A percentile compares a stretch with the other conserved stretches of the same genome.
Conservation (phyloP, 2,329 filamentous ascomycete species). For the Tolypocladium tundrense region DNA sequence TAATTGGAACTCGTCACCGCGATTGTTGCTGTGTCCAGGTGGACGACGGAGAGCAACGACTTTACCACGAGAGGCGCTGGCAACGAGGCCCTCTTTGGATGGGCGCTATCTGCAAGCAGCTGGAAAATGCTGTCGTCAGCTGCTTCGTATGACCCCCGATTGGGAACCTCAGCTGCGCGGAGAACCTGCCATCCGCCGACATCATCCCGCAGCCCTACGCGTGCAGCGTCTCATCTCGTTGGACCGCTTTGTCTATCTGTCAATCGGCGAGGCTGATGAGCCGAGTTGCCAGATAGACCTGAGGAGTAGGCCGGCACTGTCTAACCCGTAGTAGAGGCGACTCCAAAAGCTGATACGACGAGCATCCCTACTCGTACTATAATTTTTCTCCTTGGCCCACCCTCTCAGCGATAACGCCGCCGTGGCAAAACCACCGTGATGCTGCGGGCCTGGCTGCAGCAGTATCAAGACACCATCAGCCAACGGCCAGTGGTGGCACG, state of each 20-base stretch:
- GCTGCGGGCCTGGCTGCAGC: neutral
- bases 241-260: neutral
- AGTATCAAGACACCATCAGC: neutral
- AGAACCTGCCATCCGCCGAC: neutral
- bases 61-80: neutral
- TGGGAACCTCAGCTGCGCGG: neutral
- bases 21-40: neutral
- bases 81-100: neutral
- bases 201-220: neutral
- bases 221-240: neutral
- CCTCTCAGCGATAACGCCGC: neutral
- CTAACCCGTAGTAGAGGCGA: neutral
- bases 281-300: neutral
- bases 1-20: neutral
- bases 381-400: neutral
- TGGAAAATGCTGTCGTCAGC: neutral
- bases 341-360: neutral
- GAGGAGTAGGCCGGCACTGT: neutral
- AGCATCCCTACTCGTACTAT: neutral
- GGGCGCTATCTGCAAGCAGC: neutral
- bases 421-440: neutral
- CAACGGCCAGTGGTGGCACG: neutral
- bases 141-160: neutral
- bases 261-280: neutral
- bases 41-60: neutral